Base-by-base conservation (phyloP, 306 rosid genomes). In the Gleditsia sinensis region DNA sequence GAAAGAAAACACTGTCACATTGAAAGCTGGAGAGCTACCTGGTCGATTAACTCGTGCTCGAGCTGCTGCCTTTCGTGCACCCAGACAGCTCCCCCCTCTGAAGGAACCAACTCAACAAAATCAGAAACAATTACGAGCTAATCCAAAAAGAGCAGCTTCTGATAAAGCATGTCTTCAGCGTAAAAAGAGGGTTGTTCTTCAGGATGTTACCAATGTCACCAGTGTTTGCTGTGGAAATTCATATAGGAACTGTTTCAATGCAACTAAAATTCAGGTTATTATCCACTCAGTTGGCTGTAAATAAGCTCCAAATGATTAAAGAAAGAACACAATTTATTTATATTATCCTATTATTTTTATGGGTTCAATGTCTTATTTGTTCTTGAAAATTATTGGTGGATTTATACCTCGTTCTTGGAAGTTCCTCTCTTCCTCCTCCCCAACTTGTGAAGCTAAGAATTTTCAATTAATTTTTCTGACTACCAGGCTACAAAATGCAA, bases 41-140 rank as follows among this genome's bases (percentile, higher is more conserved):
- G 85, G 78, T 71, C 82, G 96, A 72, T 45, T 90, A 73, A 94
- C 98, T 32, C 93, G 95, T 63, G 85, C 93, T 75, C 86, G 81
- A 71, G 90, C 92, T 46, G 91, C 96, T 67, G 86, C 95, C 42
- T 73, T 83, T 28, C 59, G 61, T 24, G 75, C 83, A 46, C 77
- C 91, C 54, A 84, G 81, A 58, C 90, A 84, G 71, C 64, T 85
- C 42, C 87, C 86, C 67, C 90, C 87, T 53, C 14, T 80, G 69
- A 88, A 84, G 72, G 82, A 25, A 46, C 55, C 69, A 55, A 17
- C 81, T 48, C 81, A 78, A 23, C 76, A 59, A 70, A 82, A 30
- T 58, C 86, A 80, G 77, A 85, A 76, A 84, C 89, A 33, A 75
- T 42, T 65, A n/a, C 75, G 19, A 77, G 80, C 59, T 67, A 86